A percentile compares a stretch with the other conserved stretches of the same genome.
Conservation (phyloP, 768 basidiomycete species). For the Cantharellus cinnabarinus region DNA sequence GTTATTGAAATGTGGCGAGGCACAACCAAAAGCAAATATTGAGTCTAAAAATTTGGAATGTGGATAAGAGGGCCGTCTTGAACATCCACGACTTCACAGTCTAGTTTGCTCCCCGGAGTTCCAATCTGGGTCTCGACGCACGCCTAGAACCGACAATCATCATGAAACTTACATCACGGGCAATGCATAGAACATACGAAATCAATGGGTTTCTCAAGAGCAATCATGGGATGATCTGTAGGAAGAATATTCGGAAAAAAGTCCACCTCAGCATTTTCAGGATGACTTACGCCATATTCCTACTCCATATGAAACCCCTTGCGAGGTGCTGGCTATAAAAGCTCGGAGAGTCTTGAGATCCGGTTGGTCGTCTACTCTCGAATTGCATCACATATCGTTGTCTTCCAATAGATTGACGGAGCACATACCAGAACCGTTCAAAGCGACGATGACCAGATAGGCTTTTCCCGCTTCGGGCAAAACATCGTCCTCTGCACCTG, state of each 20-base stretch:
- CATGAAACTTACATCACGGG: conserved; percentile 8
- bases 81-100: conserved; percentile 65
- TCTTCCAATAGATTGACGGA: neutral
- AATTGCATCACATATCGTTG: neutral
- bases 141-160: conserved; percentile 18
- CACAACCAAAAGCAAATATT: too few species aligned
- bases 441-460: conserved; percentile 75
- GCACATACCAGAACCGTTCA: conserved; percentile 33
- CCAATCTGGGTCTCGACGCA: conserved; percentile 93
- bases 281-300: conserved; percentile 74
- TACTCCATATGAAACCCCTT: conserved; percentile 70
- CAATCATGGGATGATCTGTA: conserved; percentile 83
- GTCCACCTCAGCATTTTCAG: neutral
- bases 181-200: conserved; percentile 19
- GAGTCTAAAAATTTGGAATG: too few species aligned
- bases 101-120: conserved; percentile 38
- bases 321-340: conserved; percentile 58
- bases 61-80: too few species aligned
- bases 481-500: conserved; percentile 22
- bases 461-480: conserved; percentile 27
- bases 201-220: conserved; percentile 53
- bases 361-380: conserved; percentile 40
- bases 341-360: conserved; percentile 56
- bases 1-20: too few species aligned
- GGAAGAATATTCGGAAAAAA: neutral